Percentiles rank a stretch among this genome's conserved stretches.
Conservation (phyloP, 1,284 basidiomycete genomes). For the Marasmius sp. region DNA sequence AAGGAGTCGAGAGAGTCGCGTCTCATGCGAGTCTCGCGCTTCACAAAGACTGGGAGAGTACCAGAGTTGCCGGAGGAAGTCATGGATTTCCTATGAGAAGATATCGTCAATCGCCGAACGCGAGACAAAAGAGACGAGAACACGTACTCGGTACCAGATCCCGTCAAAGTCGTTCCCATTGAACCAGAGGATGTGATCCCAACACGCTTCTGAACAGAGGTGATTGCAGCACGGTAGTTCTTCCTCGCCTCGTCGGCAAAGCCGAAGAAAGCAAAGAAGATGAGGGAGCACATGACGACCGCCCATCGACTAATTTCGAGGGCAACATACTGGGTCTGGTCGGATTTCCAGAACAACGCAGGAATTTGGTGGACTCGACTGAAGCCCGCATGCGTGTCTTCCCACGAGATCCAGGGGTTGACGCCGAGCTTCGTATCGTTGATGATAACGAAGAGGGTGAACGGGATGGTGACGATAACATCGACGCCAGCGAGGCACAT, state of each 20-base stretch:
- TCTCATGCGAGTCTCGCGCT: slow-evolving; percentile 38
- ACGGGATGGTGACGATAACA: slow-evolving; percentile 46
- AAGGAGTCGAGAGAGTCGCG: slow-evolving; percentile 47
- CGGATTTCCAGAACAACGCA: slow-evolving; percentile 31
- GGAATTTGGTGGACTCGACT: slow-evolving; percentile 30
- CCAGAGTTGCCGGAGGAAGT: slow-evolving; percentile 22
- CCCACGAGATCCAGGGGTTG: slow-evolving; percentile 46
- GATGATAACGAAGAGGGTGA: slow-evolving; percentile 40
- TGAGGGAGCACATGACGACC: slow-evolving; percentile 34
- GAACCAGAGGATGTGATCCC: slow-evolving; percentile 8
- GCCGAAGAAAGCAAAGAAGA: slow-evolving; percentile 49
- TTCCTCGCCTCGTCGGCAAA: slow-evolving; percentile 42
- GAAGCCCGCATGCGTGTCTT: slow-evolving; percentile 33
- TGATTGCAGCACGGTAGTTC: slow-evolving; percentile 25
- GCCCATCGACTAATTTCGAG: slow-evolving; percentile 43
- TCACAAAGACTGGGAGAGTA: slow-evolving; percentile 41
- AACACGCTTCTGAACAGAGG: slow-evolving; percentile 11
- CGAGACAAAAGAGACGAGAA: background rate
- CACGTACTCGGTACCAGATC: slow-evolving; percentile 1
- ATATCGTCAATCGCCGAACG: background rate
- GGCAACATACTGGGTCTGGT: slow-evolving; percentile 6
- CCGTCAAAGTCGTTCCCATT: background rate
- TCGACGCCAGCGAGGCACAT: slow-evolving; percentile 56
- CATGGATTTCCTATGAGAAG: slow-evolving; percentile 10
- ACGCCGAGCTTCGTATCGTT: slow-evolving; percentile 28